These are phyloP conservation scores for Avena insularis DNA, from an alignment of 176 grass and related monocot genomes.

Conservation along the genomic window DNA sequence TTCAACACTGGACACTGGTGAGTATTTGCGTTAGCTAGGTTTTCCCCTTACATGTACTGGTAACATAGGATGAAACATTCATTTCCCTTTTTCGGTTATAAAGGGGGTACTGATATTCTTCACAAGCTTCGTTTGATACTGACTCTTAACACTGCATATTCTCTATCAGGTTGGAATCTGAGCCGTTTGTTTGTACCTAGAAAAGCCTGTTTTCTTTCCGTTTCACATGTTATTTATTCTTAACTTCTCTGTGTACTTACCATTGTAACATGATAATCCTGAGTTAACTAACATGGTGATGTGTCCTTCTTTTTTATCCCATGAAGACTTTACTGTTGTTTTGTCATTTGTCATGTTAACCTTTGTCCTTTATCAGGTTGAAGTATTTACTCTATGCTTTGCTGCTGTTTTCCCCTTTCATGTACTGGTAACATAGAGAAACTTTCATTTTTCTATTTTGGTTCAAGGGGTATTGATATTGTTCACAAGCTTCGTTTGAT, in stretches of 20 bases:
- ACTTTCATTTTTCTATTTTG: not conserved
- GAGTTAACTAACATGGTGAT: not conserved
- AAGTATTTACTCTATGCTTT: not conserved
- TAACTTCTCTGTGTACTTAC: not conserved
- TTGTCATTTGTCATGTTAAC: not conserved
- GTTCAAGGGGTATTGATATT: not conserved
- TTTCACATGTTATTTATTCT: constrained; percentile 5
- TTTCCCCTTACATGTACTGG: too few species aligned
- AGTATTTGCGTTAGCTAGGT: constrained; percentile 35
- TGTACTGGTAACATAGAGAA: not conserved
- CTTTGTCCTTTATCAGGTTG: constrained; percentile 39
- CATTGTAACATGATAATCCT: not conserved
- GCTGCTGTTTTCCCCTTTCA: not conserved
- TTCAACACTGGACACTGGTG: constrained; percentile 98
- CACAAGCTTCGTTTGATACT: not conserved
- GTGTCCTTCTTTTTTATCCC: not conserved
- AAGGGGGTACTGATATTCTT: not conserved
- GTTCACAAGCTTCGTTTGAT: not conserved
- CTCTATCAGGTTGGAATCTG: not conserved
- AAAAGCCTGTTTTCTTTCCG: too few species aligned
- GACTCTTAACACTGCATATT: not conserved
- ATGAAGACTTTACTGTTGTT: constrained; percentile 7
- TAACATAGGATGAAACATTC: not conserved
- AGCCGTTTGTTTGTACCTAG: not conserved
- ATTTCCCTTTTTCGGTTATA: not conserved